Conservation (phyloP, 257 asterid genomes). For the Capsicum rhomboideum region DNA sequence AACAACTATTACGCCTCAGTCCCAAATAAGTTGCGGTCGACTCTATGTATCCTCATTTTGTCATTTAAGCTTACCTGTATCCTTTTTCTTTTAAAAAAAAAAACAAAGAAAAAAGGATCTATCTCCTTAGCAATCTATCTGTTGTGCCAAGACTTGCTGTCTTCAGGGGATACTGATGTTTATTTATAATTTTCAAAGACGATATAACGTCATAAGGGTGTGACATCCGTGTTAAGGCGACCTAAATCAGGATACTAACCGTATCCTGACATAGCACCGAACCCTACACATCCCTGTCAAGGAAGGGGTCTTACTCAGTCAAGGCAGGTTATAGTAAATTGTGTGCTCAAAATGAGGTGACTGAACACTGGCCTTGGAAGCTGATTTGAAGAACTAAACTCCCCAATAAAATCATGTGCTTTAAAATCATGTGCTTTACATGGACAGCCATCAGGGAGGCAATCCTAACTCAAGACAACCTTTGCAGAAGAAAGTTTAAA, state of each 20-base stretch:
- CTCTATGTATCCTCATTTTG: not conserved
- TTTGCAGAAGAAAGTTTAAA: no score
- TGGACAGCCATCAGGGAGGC: no score
- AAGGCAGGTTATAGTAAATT: no score
- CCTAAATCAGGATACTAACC: not conserved
- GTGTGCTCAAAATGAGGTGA: no score
- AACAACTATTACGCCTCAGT: not conserved
- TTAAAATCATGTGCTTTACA: no score
- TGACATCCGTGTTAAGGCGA: not conserved
- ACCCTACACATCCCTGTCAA: not conserved
- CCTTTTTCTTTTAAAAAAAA: not conserved
- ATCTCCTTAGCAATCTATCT: not conserved
- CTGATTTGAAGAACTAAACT: no score
- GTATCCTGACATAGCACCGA: not conserved
- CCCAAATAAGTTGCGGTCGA: not conserved
- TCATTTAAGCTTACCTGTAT: not conserved
- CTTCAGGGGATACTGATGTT: not conserved
- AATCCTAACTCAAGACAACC: no score
- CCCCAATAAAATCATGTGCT: no score
- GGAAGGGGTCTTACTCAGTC: no score
- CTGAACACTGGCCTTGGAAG: no score
- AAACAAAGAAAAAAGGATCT: not conserved
- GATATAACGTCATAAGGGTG: not conserved
- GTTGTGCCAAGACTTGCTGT: not conserved
- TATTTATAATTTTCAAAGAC: not conserved